A percentile compares a stretch with the other conserved stretches of the same genome.
These are phyloP conservation scores for Rosellinia necatrix DNA, from an alignment of 2,329 filamentous ascomycete species.

Conservation along the genomic window DNA sequence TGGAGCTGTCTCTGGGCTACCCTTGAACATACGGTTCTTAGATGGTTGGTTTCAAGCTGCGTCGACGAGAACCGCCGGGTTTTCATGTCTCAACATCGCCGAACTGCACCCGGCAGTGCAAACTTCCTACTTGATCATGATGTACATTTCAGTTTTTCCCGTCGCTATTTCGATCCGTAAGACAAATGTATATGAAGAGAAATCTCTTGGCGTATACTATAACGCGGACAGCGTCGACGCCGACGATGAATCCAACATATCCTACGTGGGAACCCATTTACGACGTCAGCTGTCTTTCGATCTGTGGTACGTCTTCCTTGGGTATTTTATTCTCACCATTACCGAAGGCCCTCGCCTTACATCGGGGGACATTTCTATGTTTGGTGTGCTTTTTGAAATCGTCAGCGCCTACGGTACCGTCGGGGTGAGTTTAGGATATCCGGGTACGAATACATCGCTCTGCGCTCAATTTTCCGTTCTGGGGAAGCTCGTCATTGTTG, in stretches of 20 bases:
- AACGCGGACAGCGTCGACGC: constrained; percentile 54
- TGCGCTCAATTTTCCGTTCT: constrained; percentile 78
- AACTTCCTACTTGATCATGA: constrained; percentile 96
- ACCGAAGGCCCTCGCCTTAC: constrained; percentile 77
- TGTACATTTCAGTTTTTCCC: constrained; percentile 98
- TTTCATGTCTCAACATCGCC: constrained; percentile 78
- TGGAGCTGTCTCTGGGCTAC: constrained; percentile 67
- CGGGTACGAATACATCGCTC: constrained; percentile 76
- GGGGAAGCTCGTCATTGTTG: constrained; percentile 70
- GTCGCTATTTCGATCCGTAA: constrained; percentile 93
- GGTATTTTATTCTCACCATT: constrained; percentile 90
- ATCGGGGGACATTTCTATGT: constrained; percentile 66
- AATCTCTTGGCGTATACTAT: constrained; percentile 75
- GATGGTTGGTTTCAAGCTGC: constrained; percentile 90
- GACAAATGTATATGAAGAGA: constrained; percentile 97
- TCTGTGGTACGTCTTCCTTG: constrained; percentile 94
- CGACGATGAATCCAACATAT: constrained; percentile 64
- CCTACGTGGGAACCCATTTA: constrained; percentile 89
- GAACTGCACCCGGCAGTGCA: constrained; percentile 87
- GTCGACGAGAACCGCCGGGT: constrained; percentile 88
- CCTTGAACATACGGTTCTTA: constrained; percentile 76
- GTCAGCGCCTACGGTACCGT: constrained; percentile 94
- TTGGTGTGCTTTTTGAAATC: constrained; percentile 78
- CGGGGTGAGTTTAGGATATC: constrained; percentile 84
- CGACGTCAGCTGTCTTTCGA: constrained; percentile 95